These are phyloP conservation scores for Globisporangium spiculum DNA, from an alignment of 352 stramenopile species.

Conservation along the genomic window DNA sequence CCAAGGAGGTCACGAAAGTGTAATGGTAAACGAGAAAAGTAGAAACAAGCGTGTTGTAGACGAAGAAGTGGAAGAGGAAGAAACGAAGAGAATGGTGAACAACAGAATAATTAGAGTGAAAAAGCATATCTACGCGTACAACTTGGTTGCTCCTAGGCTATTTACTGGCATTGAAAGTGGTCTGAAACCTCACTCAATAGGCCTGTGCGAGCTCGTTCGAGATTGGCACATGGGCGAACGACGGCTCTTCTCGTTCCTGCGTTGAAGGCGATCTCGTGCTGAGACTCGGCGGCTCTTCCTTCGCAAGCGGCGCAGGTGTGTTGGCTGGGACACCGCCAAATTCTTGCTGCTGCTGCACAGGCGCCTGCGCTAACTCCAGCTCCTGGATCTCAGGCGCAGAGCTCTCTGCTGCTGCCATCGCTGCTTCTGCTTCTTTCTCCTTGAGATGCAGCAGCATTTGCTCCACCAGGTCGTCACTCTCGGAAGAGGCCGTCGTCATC, in stretches of 20 bases:
- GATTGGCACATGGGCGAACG: slow-evolving; percentile 1
- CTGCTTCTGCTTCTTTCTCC: slow-evolving; percentile 11
- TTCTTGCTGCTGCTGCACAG: neutral
- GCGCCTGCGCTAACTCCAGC: neutral
- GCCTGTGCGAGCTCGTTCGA: slow-evolving; percentile 18
- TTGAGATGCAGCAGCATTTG: slow-evolving; percentile 18
- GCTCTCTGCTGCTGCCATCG: neutral
- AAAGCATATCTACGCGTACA: slow-evolving; percentile 1
- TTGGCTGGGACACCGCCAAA: neutral
- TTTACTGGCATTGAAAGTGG: neutral
- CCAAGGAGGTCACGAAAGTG: slow-evolving; percentile 3
- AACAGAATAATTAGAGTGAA: slow-evolving; percentile 12
- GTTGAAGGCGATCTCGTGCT: neutral
- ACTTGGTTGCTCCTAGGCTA: neutral
- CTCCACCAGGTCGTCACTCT: slow-evolving; percentile 20
- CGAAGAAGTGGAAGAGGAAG: neutral
- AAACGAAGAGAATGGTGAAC: neutral
- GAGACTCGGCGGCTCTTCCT: neutral
- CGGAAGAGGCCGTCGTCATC: neutral
- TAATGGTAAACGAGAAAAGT: neutral
- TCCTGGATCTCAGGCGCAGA: neutral
- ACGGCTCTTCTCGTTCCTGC: neutral
- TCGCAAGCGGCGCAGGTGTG: neutral
- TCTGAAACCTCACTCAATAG: slow-evolving; percentile 9
- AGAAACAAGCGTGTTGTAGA: neutral